These are phyloP conservation scores for Penicillium dipodomyicola DNA, from an alignment of 495 filamentous ascomycete species.

Conservation along the genomic window DNA sequence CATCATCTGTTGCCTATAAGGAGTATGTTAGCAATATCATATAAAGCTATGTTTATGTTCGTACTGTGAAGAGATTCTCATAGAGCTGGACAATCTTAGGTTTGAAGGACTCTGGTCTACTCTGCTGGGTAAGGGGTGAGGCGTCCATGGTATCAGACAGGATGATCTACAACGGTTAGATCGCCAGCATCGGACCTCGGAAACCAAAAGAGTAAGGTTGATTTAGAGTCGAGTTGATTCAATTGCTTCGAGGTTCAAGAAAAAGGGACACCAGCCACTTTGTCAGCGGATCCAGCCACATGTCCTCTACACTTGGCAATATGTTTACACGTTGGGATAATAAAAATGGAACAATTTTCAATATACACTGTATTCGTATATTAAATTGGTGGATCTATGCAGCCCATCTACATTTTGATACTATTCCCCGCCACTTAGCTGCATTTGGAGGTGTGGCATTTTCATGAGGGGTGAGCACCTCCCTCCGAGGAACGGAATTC, in stretches of 20 bases:
- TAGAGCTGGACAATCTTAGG: conserved; percentile 93
- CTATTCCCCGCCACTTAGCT: conserved; percentile 7
- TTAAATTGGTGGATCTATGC: not conserved
- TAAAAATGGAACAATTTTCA: not conserved
- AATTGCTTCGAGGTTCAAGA: conserved; percentile 14
- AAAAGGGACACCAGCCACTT: conserved; percentile 31
- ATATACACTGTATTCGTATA: not conserved
- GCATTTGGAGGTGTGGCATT: conserved; percentile 7
- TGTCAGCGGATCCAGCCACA: conserved; percentile 38
- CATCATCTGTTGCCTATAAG: conserved; percentile 47
- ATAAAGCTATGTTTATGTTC: conserved; percentile 11
- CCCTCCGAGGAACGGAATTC: conserved; percentile 11
- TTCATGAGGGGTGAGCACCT: not conserved
- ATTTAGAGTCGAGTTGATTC: conserved; percentile 10
- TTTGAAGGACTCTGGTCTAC: conserved; percentile 84
- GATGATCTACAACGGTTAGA: conserved; percentile 17
- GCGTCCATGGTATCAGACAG: conserved; percentile 64
- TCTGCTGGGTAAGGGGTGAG: conserved; percentile 91
- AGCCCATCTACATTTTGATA: not conserved
- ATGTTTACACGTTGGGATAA: not conserved
- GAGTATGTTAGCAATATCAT: conserved; percentile 8
- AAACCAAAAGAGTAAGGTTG: not conserved
- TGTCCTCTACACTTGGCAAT: conserved; percentile 23
- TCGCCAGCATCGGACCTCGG: conserved; percentile 11
- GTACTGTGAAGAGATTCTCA: conserved; percentile 79